Conservation (phyloP, 768 basidiomycete genomes). For the Termitomyces sp. region DNA sequence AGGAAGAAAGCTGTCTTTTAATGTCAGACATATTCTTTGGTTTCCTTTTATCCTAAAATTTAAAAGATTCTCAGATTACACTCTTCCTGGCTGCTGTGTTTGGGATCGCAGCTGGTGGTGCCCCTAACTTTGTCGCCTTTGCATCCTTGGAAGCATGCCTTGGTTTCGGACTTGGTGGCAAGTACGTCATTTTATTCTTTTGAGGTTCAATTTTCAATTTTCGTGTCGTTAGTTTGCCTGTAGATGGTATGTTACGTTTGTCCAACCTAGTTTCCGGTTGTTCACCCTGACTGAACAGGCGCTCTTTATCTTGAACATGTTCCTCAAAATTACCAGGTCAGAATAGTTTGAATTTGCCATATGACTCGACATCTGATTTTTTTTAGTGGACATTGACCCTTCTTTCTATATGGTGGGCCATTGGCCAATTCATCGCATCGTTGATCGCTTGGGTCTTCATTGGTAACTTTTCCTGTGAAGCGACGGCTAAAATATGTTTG, state of each 20-base stretch:
- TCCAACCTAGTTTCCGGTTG: neutral
- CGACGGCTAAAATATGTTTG: slow-evolving; percentile 30
- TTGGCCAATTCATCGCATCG: slow-evolving; percentile 45
- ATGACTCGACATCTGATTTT: neutral
- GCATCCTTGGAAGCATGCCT: slow-evolving; percentile 37
- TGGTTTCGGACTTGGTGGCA: slow-evolving; percentile 49
- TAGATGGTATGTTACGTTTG: slow-evolving; percentile 30
- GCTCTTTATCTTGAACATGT: slow-evolving; percentile 41
- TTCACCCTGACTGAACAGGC: slow-evolving; percentile 15
- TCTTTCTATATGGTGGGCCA: slow-evolving; percentile 51
- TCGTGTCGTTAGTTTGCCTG: slow-evolving; percentile 26
- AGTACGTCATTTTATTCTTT: slow-evolving; percentile 26
- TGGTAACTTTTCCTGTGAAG: slow-evolving; percentile 45
- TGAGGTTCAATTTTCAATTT: slow-evolving; percentile 10
- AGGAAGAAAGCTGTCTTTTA: slow-evolving; percentile 41
- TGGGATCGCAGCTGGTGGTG: slow-evolving; percentile 43
- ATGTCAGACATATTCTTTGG: slow-evolving; percentile 15
- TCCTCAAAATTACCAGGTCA: slow-evolving; percentile 33
- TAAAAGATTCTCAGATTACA: slow-evolving; percentile 16
- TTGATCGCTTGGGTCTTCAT: slow-evolving; percentile 53
- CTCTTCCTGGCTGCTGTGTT: slow-evolving; percentile 39
- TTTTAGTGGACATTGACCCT: slow-evolving; percentile 47
- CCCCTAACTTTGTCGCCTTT: slow-evolving; percentile 40
- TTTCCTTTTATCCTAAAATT: neutral
- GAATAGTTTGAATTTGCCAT: slow-evolving; percentile 5